phyloP scores from a whole-genome alignment of 1,284 basidiomycete species.

The Leccinum griseonigrum region DNA sequence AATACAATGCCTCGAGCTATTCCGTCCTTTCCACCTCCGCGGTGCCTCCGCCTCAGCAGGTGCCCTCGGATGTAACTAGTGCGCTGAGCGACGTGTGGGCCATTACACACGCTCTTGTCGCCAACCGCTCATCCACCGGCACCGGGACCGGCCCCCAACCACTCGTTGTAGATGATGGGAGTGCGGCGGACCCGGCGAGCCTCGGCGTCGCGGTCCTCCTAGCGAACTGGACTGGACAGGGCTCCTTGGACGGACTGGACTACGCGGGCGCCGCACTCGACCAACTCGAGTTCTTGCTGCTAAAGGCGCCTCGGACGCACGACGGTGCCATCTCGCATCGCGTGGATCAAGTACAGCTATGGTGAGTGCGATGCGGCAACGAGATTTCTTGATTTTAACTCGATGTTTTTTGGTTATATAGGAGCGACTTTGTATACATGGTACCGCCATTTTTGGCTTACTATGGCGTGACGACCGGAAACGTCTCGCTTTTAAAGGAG shows the following conservation, averaged over 20 bases:
- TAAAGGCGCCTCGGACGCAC: slow-evolving; percentile 60
- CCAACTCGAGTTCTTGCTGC: slow-evolving; percentile 72
- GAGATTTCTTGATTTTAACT: too few species aligned
- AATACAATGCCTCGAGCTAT: slow-evolving; percentile 48
- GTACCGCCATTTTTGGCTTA: slow-evolving; percentile 91
- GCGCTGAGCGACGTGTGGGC: slow-evolving; percentile 52
- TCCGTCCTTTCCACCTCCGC: slow-evolving; percentile 47
- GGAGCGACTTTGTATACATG: slow-evolving; percentile 85
- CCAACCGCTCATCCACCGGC: slow-evolving; percentile 42
- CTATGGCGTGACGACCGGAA: slow-evolving; percentile 72
- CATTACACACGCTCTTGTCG: slow-evolving; percentile 57
- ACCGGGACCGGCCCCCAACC: slow-evolving; percentile 48
- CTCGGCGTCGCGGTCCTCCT: slow-evolving; percentile 79
- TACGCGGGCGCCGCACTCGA: slow-evolving; percentile 68
- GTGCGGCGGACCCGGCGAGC: slow-evolving; percentile 80
- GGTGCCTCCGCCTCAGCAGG: slow-evolving; percentile 41
- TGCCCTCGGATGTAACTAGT: slow-evolving; percentile 36
- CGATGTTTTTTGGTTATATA: too few species aligned
- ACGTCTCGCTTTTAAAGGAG: slow-evolving; percentile 63
- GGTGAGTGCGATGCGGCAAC: too few species aligned
- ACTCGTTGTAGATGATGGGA: slow-evolving; percentile 50
- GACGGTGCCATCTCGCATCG: slow-evolving; percentile 86
- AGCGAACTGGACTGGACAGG: slow-evolving; percentile 67
- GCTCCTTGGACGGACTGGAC: slow-evolving; percentile 38
- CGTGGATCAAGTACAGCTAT: slow-evolving; percentile 62